Evolutionary conservation across 805 yeast species (phyloP).

Genomic region (Nakazawaea pomicola): DNA sequence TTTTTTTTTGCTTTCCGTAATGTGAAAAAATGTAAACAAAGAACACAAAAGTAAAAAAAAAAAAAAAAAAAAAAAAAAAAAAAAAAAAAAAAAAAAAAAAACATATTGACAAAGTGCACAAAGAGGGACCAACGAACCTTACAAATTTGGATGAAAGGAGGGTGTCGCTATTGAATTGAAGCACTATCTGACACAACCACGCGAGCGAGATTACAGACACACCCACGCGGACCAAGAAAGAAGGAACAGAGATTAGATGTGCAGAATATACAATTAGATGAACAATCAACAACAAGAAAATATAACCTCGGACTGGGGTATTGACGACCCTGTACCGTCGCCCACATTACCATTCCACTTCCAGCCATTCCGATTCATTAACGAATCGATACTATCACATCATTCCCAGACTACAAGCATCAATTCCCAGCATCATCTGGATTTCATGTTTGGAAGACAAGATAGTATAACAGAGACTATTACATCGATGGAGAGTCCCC

Average conservation of each 20-base stretch:
- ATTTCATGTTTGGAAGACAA: too few relatives aligned
- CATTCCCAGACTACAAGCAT: conserved; percentile 4
- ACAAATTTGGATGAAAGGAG: too few relatives aligned
- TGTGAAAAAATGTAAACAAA: too few relatives aligned
- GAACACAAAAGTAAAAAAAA: not conserved
- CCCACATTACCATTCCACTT: not conserved
- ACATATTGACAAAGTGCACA: not conserved
- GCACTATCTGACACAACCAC: too few relatives aligned
- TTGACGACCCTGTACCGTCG: conserved; percentile 1
- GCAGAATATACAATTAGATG: too few relatives aligned
- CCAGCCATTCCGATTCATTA: conserved; percentile 3
- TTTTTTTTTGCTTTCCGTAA: not conserved
- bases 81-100: not conserved
- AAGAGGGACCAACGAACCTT: too few relatives aligned
- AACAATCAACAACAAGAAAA: not conserved
- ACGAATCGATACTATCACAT: not conserved
- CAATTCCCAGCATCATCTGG: not conserved
- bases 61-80: not conserved
- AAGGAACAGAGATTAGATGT: too few relatives aligned
- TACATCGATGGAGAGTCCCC: conserved; percentile 2
- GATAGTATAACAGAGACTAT: conserved; percentile 1
- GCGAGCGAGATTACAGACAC: too few relatives aligned
- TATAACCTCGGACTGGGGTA: conserved; percentile 8
- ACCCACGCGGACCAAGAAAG: too few relatives aligned
- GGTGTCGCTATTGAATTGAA: too few relatives aligned